Conservation (phyloP, 2,329 filamentous ascomycete species). For the Botrytis elliptica region DNA sequence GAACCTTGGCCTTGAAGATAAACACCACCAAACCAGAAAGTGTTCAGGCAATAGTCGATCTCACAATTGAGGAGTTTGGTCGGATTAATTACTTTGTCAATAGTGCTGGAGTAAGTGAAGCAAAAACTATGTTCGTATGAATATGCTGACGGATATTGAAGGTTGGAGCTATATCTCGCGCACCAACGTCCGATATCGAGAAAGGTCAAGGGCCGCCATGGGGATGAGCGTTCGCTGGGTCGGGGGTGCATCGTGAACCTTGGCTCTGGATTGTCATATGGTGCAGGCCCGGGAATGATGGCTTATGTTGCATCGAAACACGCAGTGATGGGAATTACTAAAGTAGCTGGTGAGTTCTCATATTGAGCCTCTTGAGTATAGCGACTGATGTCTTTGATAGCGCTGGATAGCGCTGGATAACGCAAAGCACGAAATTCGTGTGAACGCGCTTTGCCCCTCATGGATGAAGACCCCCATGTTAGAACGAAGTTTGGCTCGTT, state of each 20-base stretch:
- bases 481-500: conserved; percentile 12
- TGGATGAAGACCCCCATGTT: conserved; percentile 24
- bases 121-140: background rate
- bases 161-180: background rate
- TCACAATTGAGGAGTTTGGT: conserved; percentile 47
- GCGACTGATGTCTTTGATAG: background rate
- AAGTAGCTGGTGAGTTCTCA: conserved; percentile 22
- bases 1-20: conserved; percentile 30
- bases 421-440: background rate
- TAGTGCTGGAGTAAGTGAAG: conserved; percentile 42
- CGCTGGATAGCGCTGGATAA: background rate
- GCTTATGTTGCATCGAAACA: conserved; percentile 36
- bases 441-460: conserved; percentile 21
- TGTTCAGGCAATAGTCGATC: conserved; percentile 35
- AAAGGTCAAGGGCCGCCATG: conserved; percentile 27
- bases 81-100: conserved; percentile 55
- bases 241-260: conserved; percentile 36
- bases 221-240: conserved; percentile 18
- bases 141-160: background rate
- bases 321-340: conserved; percentile 35
- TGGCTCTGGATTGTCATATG: conserved; percentile 28
- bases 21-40: conserved; percentile 31
- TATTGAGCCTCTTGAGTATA: conserved; percentile 16
- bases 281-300: conserved; percentile 21
- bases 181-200: conserved; percentile 32